These are phyloP conservation scores for Cicer bijugum DNA, from an alignment of 306 rosid species.

Conservation along the genomic window DNA sequence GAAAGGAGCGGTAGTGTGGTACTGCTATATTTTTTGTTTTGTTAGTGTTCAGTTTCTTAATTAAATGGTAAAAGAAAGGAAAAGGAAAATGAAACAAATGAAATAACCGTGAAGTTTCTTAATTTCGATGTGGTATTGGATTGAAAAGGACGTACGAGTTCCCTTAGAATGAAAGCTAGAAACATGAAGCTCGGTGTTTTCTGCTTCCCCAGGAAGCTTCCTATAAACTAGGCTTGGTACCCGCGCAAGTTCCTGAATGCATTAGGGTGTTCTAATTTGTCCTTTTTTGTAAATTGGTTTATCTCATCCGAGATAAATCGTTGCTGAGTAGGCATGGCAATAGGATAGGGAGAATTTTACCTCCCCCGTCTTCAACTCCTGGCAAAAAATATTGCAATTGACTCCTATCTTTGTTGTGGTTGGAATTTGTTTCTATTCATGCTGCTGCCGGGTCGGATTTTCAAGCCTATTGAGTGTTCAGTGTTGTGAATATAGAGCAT, in stretches of 20 bases:
- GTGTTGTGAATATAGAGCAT: too few relatives aligned
- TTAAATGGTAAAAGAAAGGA: background rate
- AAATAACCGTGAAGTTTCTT: constrained; percentile 51
- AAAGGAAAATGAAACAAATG: constrained; percentile 8
- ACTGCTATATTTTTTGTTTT: background rate
- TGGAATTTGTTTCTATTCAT: too few relatives aligned
- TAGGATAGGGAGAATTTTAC: too few relatives aligned
- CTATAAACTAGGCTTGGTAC: constrained; percentile 25
- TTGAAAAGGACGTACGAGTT: constrained; percentile 16
- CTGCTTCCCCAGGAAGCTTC: constrained; percentile 46
- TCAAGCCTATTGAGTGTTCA: too few relatives aligned
- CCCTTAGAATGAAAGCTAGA: background rate
- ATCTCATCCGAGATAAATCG: background rate
- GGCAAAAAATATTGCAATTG: too few relatives aligned
- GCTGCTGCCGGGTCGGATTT: too few relatives aligned
- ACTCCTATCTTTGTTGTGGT: too few relatives aligned
- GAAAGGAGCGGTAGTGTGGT: background rate
- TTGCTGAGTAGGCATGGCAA: background rate
- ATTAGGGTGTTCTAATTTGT: background rate
- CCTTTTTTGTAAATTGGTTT: background rate
- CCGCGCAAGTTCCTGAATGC: background rate
- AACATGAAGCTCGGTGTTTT: background rate
- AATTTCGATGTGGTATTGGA: constrained; percentile 2
- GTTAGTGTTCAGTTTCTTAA: background rate
- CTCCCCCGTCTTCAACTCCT: too few relatives aligned